phyloP scores from a whole-genome alignment of 768 basidiomycete species.

The Austroboletus festivus region DNA sequence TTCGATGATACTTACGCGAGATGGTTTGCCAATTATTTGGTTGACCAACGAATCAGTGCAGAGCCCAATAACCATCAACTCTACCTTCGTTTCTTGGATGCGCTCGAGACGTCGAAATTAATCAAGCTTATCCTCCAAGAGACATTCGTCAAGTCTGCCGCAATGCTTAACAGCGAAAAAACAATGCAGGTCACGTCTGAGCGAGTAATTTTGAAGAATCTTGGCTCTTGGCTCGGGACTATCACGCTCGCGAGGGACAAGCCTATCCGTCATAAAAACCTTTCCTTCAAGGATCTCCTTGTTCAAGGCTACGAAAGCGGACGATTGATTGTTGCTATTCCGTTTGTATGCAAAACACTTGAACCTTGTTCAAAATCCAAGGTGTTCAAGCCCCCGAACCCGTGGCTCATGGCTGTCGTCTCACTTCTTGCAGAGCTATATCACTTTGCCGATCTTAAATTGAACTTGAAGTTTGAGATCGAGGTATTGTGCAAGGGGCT shows the following conservation, averaged over 20 bases:
- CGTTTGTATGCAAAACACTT: constrained; percentile 96
- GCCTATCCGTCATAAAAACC: constrained; percentile 88
- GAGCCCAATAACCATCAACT: constrained; percentile 97
- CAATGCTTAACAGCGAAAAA: constrained; percentile 87
- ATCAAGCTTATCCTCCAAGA: constrained; percentile 86
- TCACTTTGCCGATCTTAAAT: constrained; percentile 91
- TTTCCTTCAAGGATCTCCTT: constrained; percentile 97
- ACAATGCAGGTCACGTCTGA: constrained; percentile 84
- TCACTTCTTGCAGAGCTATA: constrained; percentile 93
- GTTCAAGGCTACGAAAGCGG: constrained; percentile 93
- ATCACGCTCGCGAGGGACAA: constrained; percentile 90
- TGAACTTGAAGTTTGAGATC: constrained; percentile 98
- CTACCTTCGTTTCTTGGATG: constrained; percentile 91
- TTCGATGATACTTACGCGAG: constrained; percentile 82
- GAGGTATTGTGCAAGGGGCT: constrained; percentile 94
- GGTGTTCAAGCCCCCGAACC: constrained; percentile 95
- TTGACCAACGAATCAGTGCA: constrained; percentile 91
- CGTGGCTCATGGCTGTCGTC: constrained; percentile 97
- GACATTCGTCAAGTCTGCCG: constrained; percentile 83
- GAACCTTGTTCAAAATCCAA: constrained; percentile 86
- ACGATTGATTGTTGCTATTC: constrained; percentile 89
- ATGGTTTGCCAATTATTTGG: constrained; percentile 98
- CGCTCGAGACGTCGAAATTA: constrained; percentile 64
- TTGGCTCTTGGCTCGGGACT: constrained; percentile 91
- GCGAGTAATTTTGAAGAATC: constrained; percentile 85